Evolutionary conservation across 257 asterid species (phyloP), one percentile per base, ranked within the genome.

Genomic region (Ophiorrhiza pumila): DNA sequence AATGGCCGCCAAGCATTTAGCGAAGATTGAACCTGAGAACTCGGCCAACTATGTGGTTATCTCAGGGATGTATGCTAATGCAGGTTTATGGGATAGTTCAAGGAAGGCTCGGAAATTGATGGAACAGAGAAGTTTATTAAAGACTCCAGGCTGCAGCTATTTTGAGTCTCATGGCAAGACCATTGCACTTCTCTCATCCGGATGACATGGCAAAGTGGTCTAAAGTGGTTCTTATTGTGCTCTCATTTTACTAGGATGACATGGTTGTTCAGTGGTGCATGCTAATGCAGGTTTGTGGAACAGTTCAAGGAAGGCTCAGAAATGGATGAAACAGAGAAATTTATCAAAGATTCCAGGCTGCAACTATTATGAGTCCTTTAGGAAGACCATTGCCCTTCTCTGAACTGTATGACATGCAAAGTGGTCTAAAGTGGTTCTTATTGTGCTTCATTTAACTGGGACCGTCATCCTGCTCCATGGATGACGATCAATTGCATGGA

Each of bases 41-140:
- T 50, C 73, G 0, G 63, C 50, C 17, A 69, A 50, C 37, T 69
- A 50, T 34, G 73, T 69, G 50, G 20, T 18, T 0, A 52, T 50
- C 35, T 45, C 73, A 7, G 73, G 73, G n/a, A 50, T 69, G 73
- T 69, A 69, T n/a, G 73, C 73, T 18, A 32, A 39, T 69, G 73
- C 49, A 34, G 63, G 63, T 23, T 50, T 69, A 27, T 69, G 73
- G 73, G 63, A 69, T 15, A 50, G 73, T 13, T 50, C 73, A 25
- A 69, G 25, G 73, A n/a, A 3, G 35, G 46, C 35, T 22, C 45
- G 73, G 14, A 25, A 34, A 23, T 69, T 37, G 0, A 34, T 69
- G 63, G 39, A 69, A 69, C 47, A 34, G 43, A 52, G 34, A 13
- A 69, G 73, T 35, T 56, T 69, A 59, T 15, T 50, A 69, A 69